Base-by-base conservation (phyloP, 768 basidiomycete genomes). In the Leccinum fibrillosum region DNA sequence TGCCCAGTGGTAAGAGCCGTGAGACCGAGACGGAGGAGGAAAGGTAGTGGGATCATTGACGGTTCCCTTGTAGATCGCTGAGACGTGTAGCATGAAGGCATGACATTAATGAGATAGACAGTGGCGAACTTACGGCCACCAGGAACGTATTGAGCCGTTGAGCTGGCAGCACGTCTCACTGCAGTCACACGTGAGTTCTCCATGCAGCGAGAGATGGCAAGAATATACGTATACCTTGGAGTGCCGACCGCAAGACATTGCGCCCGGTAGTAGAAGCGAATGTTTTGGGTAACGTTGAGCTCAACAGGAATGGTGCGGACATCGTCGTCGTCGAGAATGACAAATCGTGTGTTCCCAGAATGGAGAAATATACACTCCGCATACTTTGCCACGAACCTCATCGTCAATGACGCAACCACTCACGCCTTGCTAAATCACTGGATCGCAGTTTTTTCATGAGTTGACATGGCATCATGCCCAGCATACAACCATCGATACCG, bases 21-120 rank as follows among this genome's bases (percentile, higher is more conserved):
- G 90, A 1, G 83, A 74, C 69, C 83, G 88, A 58, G 84, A 88
- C 5, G 94, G 84, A 5, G 86, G 72, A 21, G 96, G 95, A 78
- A 96, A 98, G 9, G 86, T 77, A 2, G 91, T 94, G 2, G 95
- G 90, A 72, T 99, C 97, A 76, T 99, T 98, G 59, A 94, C 94
- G 30, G 92, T 90, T 52, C 96, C 97, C 71, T 85, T 84, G 76
- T 89, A 84, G 68, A 97, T 83, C 58, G 94, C 94, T 92, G 61
- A 17, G 28, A 30, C 19, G 47, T 48, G 15, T 28, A 1, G 8
- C 15, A 0, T 64, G 17, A 54, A 51, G n/a, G 49, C 8, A 21
- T 28, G 45, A 17, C 8, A 17, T n/a, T 37, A 2, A 56, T 37
- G 15, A 15, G 17, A 53, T 30, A 11, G 19, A 47, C 7, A 32